phyloP scores from a whole-genome alignment of 768 basidiomycete genomes.

The Mycena kentingensis region DNA sequence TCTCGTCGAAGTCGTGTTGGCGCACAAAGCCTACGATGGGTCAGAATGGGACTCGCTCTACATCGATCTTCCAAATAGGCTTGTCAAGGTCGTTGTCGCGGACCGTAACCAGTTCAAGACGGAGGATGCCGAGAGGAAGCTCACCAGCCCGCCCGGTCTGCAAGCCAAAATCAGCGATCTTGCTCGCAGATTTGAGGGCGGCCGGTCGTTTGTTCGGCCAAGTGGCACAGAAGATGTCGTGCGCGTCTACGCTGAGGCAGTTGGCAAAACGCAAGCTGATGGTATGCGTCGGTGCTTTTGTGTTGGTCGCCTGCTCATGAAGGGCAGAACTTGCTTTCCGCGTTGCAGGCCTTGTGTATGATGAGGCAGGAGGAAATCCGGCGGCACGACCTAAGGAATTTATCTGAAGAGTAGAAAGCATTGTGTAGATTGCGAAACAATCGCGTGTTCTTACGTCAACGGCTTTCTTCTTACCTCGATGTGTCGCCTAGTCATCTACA shows the following conservation, averaged over 20 bases:
- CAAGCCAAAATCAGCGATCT: constrained; percentile 84
- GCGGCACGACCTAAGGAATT: constrained; percentile 77
- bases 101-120: constrained; percentile 87
- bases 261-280: constrained; percentile 70
- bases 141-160: constrained; percentile 77
- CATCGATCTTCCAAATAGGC: constrained; percentile 88
- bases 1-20: constrained; percentile 88
- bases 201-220: constrained; percentile 91
- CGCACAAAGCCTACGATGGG: constrained; percentile 83
- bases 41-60: constrained; percentile 93
- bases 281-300: constrained; percentile 53
- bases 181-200: constrained; percentile 74
- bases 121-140: constrained; percentile 87
- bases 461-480: constrained; percentile 37
- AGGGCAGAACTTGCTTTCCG: constrained; percentile 77
- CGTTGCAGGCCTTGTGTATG: constrained; percentile 84
- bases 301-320: constrained; percentile 7
- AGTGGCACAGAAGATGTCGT: constrained; percentile 99
- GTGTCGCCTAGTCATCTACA: constrained; percentile 95
- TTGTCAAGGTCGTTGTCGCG: constrained; percentile 88
- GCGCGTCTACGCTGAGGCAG: constrained; percentile 94
- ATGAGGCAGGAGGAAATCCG: constrained; percentile 81
- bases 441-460: constrained; percentile 12
- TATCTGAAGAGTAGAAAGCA: constrained; percentile 39
- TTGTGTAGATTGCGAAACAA: not conserved